Percentiles rank a stretch among this genome's conserved stretches.
Conservation (phyloP, 148 eudicot genomes). For the Chenopodium berlandieri region DNA sequence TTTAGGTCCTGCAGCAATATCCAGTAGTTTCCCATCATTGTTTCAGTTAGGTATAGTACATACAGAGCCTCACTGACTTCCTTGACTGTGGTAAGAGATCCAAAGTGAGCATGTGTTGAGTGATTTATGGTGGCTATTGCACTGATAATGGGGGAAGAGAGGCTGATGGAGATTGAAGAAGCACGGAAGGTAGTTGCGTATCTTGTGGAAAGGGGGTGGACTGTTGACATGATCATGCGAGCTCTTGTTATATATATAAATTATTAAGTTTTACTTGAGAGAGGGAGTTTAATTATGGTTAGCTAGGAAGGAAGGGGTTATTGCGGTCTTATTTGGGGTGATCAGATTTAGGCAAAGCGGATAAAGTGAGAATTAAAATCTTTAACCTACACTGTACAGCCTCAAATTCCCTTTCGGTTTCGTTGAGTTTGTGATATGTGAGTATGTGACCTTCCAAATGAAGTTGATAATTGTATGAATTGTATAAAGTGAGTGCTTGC, state of each 20-base stretch:
- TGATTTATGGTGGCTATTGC: background rate
- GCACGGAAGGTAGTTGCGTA: background rate
- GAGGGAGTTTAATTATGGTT: background rate
- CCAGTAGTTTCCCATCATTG: no score
- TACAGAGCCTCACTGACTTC: no score
- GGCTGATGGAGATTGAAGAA: background rate
- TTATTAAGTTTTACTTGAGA: background rate
- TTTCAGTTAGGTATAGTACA: no score
- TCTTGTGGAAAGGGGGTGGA: background rate
- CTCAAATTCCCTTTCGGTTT: background rate
- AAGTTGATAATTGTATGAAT: background rate
- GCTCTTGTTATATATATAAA: background rate
- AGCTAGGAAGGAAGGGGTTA: background rate
- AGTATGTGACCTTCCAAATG: background rate
- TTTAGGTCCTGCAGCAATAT: no score
- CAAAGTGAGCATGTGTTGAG: no score
- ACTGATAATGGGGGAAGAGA: background rate
- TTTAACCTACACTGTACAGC: background rate
- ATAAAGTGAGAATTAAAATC: background rate
- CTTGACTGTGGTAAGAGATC: no score
- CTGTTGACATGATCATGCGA: background rate
- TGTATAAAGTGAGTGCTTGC: background rate
- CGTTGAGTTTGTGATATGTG: background rate
- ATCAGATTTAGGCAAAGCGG: background rate
- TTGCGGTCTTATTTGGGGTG: background rate